A percentile compares a stretch with the other conserved stretches of the same genome.
Conservation (phyloP, 2,329 filamentous ascomycete species). For the Arachnomyces sp. region DNA sequence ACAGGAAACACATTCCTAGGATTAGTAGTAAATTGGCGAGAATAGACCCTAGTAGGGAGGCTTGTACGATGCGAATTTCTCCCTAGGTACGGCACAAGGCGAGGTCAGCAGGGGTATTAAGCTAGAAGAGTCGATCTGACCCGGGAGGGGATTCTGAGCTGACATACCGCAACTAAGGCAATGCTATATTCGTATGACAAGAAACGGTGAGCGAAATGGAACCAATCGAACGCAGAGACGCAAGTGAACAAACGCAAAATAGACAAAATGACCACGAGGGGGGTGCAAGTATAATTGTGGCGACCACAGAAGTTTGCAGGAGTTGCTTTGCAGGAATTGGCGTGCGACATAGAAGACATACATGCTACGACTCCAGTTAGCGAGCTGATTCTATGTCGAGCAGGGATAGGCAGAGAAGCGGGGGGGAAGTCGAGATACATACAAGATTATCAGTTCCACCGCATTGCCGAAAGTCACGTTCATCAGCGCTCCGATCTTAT, state of each 20-base stretch:
- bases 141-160: background rate
- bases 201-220: slow-evolving; percentile 19
- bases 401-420: slow-evolving; percentile 15
- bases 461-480: slow-evolving; percentile 75
- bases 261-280: no score
- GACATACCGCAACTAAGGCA: slow-evolving; percentile 59
- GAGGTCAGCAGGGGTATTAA: no score
- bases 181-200: slow-evolving; percentile 47
- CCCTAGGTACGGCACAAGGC: slow-evolving; percentile 39
- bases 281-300: no score
- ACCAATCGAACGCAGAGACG: slow-evolving; percentile 24
- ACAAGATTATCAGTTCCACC: slow-evolving; percentile 70
- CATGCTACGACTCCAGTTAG: slow-evolving; percentile 36
- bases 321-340: slow-evolving; percentile 12
- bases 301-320: no score
- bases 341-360: slow-evolving; percentile 34
- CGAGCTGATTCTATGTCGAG: no score
- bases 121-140: no score
- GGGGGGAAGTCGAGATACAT: no score
- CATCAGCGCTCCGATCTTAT: slow-evolving; percentile 64
- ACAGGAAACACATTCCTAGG: slow-evolving; percentile 82
- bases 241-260: slow-evolving; percentile 32
- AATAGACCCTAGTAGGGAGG: slow-evolving; percentile 82
- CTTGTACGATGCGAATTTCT: slow-evolving; percentile 86
- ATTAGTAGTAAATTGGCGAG: slow-evolving; percentile 82